A percentile compares a stretch with the other conserved stretches of the same genome.
Evolutionary conservation across 2,329 filamentous ascomycete genomes (phyloP).

Genomic region (Aspergillus amoenus): DNA sequence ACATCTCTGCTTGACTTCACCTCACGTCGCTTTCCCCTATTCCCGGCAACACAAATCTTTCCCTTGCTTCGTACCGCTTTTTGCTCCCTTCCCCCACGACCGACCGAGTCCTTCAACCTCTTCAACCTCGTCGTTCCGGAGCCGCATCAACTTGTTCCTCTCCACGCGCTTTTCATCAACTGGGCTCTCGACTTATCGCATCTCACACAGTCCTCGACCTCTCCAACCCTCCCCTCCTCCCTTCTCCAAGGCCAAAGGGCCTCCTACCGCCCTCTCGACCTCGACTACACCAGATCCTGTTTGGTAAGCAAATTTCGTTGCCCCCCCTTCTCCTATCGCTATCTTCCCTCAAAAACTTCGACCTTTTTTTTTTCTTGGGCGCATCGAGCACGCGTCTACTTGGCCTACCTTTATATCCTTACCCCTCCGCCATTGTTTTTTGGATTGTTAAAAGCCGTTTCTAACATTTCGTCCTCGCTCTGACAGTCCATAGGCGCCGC

Average conservation of each 20-base stretch:
- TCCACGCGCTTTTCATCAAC: constrained; percentile 18
- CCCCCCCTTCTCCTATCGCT: constrained; percentile 12
- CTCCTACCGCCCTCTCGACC: constrained; percentile 22
- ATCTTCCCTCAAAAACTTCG: not conserved
- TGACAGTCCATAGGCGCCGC: constrained; percentile 34
- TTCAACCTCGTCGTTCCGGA: constrained; percentile 15
- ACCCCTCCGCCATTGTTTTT: not conserved
- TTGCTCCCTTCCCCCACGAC: constrained; percentile 12
- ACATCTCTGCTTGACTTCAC: constrained; percentile 1
- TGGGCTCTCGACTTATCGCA: constrained; percentile 19
- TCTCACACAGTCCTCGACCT: constrained; percentile 21
- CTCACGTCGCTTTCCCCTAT: constrained; percentile 2
- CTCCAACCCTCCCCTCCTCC: constrained; percentile 18
- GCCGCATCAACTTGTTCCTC: constrained; percentile 18
- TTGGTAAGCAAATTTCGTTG: constrained; percentile 27
- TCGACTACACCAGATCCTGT: constrained; percentile 27
- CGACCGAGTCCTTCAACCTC: constrained; percentile 1
- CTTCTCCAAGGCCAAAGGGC: constrained; percentile 30
- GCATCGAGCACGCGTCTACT: constrained; percentile 20
- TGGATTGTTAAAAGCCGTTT: constrained; percentile 13
- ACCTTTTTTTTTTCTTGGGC: constrained; percentile 19
- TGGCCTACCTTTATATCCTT: not conserved
- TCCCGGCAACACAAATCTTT: constrained; percentile 6
- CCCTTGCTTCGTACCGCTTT: constrained; percentile 11
- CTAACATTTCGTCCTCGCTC: constrained; percentile 11